A percentile compares a stretch with the other conserved stretches of the same genome.
Evolutionary conservation across 148 eudicot species (phyloP).

Genomic region (Spergularia marina): DNA sequence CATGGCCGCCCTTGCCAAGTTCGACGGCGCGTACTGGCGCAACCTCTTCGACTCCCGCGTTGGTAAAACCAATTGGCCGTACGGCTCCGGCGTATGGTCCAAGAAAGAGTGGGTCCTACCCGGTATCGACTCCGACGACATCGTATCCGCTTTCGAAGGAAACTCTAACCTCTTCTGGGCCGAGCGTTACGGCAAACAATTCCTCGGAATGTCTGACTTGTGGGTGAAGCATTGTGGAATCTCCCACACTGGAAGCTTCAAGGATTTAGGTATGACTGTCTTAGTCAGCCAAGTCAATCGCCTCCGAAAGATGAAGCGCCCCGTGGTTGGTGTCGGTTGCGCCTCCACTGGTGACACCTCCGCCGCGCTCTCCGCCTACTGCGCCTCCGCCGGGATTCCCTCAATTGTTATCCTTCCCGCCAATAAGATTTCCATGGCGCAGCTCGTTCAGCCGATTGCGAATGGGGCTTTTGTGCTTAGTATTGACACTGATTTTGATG

Average conservation of each 20-base stretch:
- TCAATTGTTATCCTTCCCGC: conserved; percentile 81
- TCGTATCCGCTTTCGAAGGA: conserved; percentile 72
- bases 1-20: conserved; percentile 52
- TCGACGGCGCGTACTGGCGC: conserved; percentile 66
- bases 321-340: conserved; percentile 83
- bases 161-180: conserved; percentile 91
- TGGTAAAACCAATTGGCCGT: conserved; percentile 84
- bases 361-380: conserved; percentile 87
- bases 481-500: conserved; percentile 68
- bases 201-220: conserved; percentile 77
- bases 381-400: conserved; percentile 90
- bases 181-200: conserved; percentile 76
- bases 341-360: conserved; percentile 92
- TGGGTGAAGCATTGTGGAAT: conserved; percentile 97
- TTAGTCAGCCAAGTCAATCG: conserved; percentile 85
- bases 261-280: conserved; percentile 92
- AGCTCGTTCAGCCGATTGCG: conserved; percentile 85
- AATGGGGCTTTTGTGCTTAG: conserved; percentile 79
- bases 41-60: conserved; percentile 75
- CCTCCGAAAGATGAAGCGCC: conserved; percentile 69
- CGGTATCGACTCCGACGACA: conserved; percentile 69
- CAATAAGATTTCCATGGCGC: conserved; percentile 69
- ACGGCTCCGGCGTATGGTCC: conserved; percentile 89
- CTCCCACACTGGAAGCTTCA: conserved; percentile 86
- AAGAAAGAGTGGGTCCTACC: conserved; percentile 95